These are phyloP conservation scores for Cyanidium caldarium DNA, from an alignment of 23 red algal genomes.

Conservation along the genomic window DNA sequence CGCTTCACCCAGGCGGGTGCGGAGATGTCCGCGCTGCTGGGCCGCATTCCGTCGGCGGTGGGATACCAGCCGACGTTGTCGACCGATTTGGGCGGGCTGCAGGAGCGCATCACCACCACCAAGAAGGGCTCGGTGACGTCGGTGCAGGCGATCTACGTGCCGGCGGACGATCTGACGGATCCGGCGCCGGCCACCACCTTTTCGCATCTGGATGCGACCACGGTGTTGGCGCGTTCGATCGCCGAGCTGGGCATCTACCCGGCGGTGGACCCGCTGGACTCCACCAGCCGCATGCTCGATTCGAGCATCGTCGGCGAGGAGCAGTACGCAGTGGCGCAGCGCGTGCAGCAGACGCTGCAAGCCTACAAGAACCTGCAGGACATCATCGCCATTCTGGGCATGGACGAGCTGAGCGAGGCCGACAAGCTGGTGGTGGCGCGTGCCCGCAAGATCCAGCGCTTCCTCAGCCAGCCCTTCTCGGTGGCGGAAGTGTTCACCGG, in stretches of 20 bases:
- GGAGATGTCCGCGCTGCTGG: conserved; percentile 97
- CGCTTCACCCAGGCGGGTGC: conserved; percentile 98
- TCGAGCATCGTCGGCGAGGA: conserved; percentile 87
- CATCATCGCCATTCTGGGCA: conserved; percentile 99
- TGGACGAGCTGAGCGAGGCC: conserved; percentile 97
- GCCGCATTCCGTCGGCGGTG: conserved; percentile 99
- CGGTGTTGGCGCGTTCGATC: conserved; percentile 97
- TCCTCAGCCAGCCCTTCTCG: conserved; percentile 97
- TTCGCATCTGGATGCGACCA: conserved; percentile 98
- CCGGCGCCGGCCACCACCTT: conserved; percentile 99
- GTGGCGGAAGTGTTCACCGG: conserved; percentile 99
- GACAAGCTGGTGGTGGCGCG: conserved; percentile 96
- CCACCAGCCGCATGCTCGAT: conserved; percentile 92
- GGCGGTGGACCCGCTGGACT: conserved; percentile 98
- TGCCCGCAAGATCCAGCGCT: conserved; percentile 93
- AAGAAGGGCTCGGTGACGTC: conserved; percentile 94
- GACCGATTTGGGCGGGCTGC: conserved; percentile 89
- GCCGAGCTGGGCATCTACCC: conserved; percentile 98
- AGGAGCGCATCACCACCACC: conserved; percentile 99
- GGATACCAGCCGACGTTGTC: conserved; percentile 98
- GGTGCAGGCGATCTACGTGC: conserved; percentile 99
- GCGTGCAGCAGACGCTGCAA: conserved; percentile 85
- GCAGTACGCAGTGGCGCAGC: conserved; percentile 82
- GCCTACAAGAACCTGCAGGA: conserved; percentile 98
- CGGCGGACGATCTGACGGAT: conserved; percentile 99